Evolutionary conservation across 441 rosid species (phyloP), one percentile per base, ranked within the genome.

Genomic region (Metrosideros polymorpha): DNA sequence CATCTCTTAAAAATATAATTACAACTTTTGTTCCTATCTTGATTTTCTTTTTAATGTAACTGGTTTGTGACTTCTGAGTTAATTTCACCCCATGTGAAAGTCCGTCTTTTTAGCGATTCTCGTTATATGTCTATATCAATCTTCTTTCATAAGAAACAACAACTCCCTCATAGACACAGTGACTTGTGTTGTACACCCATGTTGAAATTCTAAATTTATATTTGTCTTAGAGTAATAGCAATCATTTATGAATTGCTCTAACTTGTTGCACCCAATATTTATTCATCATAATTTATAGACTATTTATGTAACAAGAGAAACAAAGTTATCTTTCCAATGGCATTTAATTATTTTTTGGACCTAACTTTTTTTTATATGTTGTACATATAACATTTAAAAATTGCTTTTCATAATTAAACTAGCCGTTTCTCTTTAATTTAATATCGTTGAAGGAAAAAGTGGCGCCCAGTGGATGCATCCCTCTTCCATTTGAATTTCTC

Each of bases 241-340:
- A 17, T 66, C 77, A 66, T 35, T 35, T 66, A 35, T 35, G 45
- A 66, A 66, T 66, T 19, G 43, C 27, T 66, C 0, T 18, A 0
- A 35, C 77, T 66, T 19, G 13, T 66, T 18, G 24, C 76, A 32
- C 45, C 2, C 2, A 0, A 0, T 13, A 39, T 35, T 9, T 39
- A 0, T 9, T 71, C 47, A 71, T 71, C 17, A 12, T 39, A 22
- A 71, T 71, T 0, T 39, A 6, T 71, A 71, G 22, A 12, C n/a
- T 71, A 22, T 71, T 22, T 22, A 12, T 39, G n/a, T 71, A 71
- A 71, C 77, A 35, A 5, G 0, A 66, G 27, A 32, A 35, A 39
- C 15, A 12, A 0, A 71, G 5, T 71, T 22, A 22, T 71, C 79
- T n/a, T 71, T 22, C 79, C 79, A 71, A 39, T 71, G 79, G 0